phyloP scores from a whole-genome alignment of 306 rosid genomes.

The Malus asiatica region DNA sequence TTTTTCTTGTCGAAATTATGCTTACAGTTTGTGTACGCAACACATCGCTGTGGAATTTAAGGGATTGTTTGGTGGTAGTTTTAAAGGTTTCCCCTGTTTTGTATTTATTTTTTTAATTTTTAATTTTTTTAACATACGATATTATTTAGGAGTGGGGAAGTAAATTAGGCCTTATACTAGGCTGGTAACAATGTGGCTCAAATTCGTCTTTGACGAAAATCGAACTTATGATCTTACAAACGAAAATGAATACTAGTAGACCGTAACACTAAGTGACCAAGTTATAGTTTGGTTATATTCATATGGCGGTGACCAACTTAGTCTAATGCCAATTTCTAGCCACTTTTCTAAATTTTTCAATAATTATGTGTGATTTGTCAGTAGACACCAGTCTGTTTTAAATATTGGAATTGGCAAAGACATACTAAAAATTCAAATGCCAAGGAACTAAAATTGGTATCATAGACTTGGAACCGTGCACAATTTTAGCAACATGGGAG shows the following conservation, averaged over 20 bases:
- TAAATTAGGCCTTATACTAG: too few relatives aligned
- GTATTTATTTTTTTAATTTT: background rate
- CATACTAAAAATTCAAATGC: conserved; percentile 5
- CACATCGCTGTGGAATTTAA: background rate
- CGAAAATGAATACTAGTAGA: too few relatives aligned
- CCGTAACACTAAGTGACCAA: too few relatives aligned
- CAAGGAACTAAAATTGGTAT: conserved; percentile 8
- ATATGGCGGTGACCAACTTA: background rate
- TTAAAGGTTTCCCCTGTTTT: background rate
- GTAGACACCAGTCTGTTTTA: background rate
- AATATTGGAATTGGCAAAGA: background rate
- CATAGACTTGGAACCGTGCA: background rate
- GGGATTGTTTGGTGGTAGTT: conserved; percentile 16
- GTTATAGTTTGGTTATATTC: background rate
- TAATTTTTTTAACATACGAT: too few relatives aligned
- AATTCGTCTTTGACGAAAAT: too few relatives aligned
- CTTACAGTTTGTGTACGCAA: conserved; percentile 14
- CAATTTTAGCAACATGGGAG: conserved; percentile 29
- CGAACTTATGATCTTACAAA: too few relatives aligned
- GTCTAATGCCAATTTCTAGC: background rate
- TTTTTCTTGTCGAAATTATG: background rate
- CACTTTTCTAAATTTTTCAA: background rate
- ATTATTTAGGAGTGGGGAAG: too few relatives aligned
- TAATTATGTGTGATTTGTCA: background rate
- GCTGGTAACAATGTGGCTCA: too few relatives aligned